Evolutionary conservation across 345 rosid species (phyloP).

Genomic region (Aethionema arabicum): DNA sequence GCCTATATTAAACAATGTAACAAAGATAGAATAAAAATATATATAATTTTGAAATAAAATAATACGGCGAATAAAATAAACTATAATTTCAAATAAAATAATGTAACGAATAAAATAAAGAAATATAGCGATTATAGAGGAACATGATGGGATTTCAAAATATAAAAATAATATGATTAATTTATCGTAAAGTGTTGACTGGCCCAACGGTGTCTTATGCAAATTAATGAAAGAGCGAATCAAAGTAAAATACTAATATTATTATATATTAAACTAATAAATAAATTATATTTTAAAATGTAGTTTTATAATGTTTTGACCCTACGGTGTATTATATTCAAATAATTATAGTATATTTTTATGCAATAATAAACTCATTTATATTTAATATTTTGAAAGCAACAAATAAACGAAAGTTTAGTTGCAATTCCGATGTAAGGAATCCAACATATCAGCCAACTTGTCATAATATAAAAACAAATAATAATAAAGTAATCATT

Average conservation of each 20-base stretch:
- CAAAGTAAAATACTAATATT: neutral
- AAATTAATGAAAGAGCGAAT: conserved; percentile 25
- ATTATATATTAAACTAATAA: too few relatives aligned
- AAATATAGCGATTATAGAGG: conserved; percentile 7
- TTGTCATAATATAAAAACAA: conserved; percentile 12
- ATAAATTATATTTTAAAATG: neutral
- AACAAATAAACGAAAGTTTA: conserved; percentile 28
- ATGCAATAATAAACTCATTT: neutral
- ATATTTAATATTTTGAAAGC: neutral
- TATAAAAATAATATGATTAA: neutral
- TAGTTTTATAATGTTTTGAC: conserved; percentile 27
- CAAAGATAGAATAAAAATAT: neutral
- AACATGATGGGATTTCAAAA: conserved; percentile 5
- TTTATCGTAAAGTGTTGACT: conserved; percentile 13
- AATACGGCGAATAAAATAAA: neutral
- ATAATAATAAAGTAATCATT: too few relatives aligned
- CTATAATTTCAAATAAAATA: neutral
- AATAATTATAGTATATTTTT: too few relatives aligned
- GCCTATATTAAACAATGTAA: neutral
- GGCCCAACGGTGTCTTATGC: conserved; percentile 26
- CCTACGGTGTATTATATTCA: neutral
- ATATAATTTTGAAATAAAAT: neutral
- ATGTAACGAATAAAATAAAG: conserved; percentile 3
- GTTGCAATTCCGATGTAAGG: conserved; percentile 37
- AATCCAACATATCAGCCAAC: conserved; percentile 36